Evolutionary conservation across 352 stramenopile species (phyloP), one percentile per base, ranked within the genome.

Genomic region (Phytopythium chamaehyphon): DNA sequence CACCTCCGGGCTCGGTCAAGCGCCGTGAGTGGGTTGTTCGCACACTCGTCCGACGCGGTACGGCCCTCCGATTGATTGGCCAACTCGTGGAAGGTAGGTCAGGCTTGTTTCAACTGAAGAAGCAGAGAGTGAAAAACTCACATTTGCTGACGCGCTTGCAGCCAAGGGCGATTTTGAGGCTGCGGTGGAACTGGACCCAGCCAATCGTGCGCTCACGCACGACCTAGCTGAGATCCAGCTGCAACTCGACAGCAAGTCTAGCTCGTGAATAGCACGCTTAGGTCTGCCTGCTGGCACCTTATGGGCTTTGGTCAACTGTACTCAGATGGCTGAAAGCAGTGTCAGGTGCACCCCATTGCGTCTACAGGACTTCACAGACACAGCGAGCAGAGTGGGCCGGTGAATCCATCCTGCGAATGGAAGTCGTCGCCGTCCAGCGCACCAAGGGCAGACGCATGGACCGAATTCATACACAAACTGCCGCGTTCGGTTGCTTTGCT

Each of bases 11-110:
- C 1, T 78, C 76, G 16, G 18, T 45, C 4, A 75, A 88, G 54
- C 76, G 83, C n/a, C 72, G 77, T 15, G 62, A 54, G 12, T 93
- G 79, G 76, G 83, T 93, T 0, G 54, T 93, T n/a, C 86, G 86
- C 56, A 90, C 81, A 1, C 62, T 93, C 3, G 74, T 90, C 35
- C 71, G 78, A 47, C 74, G 83, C 11, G 83, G 76, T 33, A 73
- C 74, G 6, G 83, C 77, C 8, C 69, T 73, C 28, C 55, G 63
- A 18, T 68, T 59, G 7, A 66, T 78, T 48, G 40, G 52, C 2
- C 28, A 75, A 8, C 75, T 68, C 39, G 39, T 61, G 0, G 59
- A 69, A 71, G 82, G 81, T 86, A 37, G 22, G 61, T 24, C n/a
- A 50, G 1, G 4, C 10, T 33, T n/a, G 12, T 57, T 11, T 16